Conservation (phyloP, 2,329 filamentous ascomycete genomes). For the Penicillium sp. region DNA sequence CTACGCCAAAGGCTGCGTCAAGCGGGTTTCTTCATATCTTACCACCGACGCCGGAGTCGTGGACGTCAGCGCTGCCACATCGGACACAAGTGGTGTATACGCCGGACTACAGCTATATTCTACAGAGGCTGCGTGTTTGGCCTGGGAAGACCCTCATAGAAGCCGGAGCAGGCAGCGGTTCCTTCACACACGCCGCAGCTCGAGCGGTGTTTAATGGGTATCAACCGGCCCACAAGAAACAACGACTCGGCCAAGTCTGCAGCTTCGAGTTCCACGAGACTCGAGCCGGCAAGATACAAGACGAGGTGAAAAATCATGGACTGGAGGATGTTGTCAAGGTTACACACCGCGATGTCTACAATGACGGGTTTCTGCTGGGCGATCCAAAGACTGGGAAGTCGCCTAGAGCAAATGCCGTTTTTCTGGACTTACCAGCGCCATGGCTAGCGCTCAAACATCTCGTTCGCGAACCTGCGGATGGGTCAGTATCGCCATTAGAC, state of each 20-base stretch:
- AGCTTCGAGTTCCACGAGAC: constrained; percentile 50
- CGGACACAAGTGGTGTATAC: constrained; percentile 53
- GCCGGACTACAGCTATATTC: constrained; percentile 51
- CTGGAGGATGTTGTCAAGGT: constrained; percentile 43
- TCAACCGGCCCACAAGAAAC: constrained; percentile 22
- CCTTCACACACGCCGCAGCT: constrained; percentile 49
- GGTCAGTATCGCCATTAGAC: constrained; percentile 57
- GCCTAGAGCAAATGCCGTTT: constrained; percentile 45
- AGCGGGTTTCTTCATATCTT: constrained; percentile 49
- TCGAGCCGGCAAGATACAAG: constrained; percentile 37
- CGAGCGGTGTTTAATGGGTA: constrained; percentile 49
- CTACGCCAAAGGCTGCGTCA: constrained; percentile 29
- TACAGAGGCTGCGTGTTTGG: constrained; percentile 45
- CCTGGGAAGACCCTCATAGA: constrained; percentile 47
- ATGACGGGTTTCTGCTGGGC: constrained; percentile 43
- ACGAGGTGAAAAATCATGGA: constrained; percentile 43
- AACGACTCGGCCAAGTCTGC: constrained; percentile 42
- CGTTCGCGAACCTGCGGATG: constrained; percentile 33
- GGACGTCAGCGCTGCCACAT: constrained; percentile 50
- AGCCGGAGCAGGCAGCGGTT: constrained; percentile 51
- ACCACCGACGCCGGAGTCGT: constrained; percentile 48
- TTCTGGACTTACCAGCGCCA: constrained; percentile 49
- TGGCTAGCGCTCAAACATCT: constrained; percentile 49
- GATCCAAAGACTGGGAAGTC: constrained; percentile 31
- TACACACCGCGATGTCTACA: constrained; percentile 48